Evolutionary conservation across 768 basidiomycete species (phyloP), one percentile per base, ranked within the genome.

Genomic region (Mycena sanguinolenta): DNA sequence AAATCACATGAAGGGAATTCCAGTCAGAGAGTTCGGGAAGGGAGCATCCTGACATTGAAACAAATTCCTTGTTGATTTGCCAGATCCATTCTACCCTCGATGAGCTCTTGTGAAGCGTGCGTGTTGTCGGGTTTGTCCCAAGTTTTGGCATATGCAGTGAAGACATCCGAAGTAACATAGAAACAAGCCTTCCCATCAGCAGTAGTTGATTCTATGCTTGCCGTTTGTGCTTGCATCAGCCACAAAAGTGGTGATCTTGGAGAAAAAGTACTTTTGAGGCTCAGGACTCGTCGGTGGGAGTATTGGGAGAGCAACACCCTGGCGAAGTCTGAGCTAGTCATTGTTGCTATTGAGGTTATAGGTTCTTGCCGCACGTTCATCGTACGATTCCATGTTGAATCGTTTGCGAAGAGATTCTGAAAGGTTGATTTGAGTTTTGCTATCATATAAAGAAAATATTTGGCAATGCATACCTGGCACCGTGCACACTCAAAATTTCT

Each of bases 151-250:
- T 53, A 53, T 21, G 52, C 25, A 16, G 19, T 19, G 1, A 53
- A 28, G 16, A 53, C 52, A 5, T 53, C 52, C 7, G 52, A 16
- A 3, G 52, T 53, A 30, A 53, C 14, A 30, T 53, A 68, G 27
- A 36, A 38, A 1, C 67, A 49, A 13, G 44, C 34, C n/a, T 63
- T 68, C 27, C 67, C 67, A 30, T 68, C 67, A 3, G 67, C 67
- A 4, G 67, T 53, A 68, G 39, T 68, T n/a, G 13, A 62, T 19
- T 17, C 21, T 25, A 21, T 30, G 57, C 21, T 54, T 49, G 10
- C 60, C 50, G 14, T 60, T 17, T 7, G n/a, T 6, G 3, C 7
- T n/a, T 1, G 58, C 65, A 19, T 10, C 44, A 14, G 49, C 28
- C 8, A 32, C 65, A 23, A 55, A 57, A 8, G 4, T 25, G 2